phyloP scores from a whole-genome alignment of 768 basidiomycete genomes.

The Tremella fuciformis region DNA sequence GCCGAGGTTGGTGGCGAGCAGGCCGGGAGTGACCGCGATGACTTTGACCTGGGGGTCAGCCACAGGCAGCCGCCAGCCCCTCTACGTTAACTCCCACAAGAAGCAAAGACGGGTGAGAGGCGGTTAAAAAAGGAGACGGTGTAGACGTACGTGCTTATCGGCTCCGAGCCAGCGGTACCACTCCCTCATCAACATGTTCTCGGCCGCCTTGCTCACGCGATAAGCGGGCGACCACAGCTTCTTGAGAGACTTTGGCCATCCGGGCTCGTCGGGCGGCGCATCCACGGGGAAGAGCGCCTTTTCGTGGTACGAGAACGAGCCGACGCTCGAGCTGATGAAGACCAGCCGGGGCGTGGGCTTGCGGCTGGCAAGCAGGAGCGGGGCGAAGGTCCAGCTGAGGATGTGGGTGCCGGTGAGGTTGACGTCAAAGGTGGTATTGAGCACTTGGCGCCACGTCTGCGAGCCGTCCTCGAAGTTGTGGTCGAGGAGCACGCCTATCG shows the following conservation, averaged over 20 bases:
- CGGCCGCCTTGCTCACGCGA: neutral
- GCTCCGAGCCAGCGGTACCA: slow-evolving; percentile 9
- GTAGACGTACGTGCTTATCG: slow-evolving; percentile 12
- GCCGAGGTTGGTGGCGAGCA: slow-evolving; percentile 4
- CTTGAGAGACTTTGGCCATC: slow-evolving; percentile 23
- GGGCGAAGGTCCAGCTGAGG: slow-evolving; percentile 23
- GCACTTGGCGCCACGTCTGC: neutral
- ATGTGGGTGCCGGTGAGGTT: slow-evolving; percentile 25
- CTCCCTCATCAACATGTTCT: slow-evolving; percentile 4
- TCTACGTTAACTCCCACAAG: too few species aligned
- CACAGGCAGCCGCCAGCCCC: too few species aligned
- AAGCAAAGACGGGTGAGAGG: slow-evolving; percentile 4
- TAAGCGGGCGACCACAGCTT: slow-evolving; percentile 1
- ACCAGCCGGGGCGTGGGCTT: neutral
- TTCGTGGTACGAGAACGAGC: neutral
- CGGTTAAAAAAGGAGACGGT: neutral
- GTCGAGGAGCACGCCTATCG: neutral
- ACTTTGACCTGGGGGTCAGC: slow-evolving; percentile 5
- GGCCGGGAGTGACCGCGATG: slow-evolving; percentile 3
- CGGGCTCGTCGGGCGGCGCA: slow-evolving; percentile 1
- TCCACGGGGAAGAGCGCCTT: too few species aligned
- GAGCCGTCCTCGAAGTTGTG: neutral
- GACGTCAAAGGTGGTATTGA: neutral
- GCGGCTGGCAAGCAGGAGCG: slow-evolving; percentile 12
- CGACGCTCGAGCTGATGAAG: slow-evolving; percentile 1